These are phyloP conservation scores for Verticillium zaregamsianum DNA, from an alignment of 2,329 filamentous ascomycete genomes.

Conservation along the genomic window DNA sequence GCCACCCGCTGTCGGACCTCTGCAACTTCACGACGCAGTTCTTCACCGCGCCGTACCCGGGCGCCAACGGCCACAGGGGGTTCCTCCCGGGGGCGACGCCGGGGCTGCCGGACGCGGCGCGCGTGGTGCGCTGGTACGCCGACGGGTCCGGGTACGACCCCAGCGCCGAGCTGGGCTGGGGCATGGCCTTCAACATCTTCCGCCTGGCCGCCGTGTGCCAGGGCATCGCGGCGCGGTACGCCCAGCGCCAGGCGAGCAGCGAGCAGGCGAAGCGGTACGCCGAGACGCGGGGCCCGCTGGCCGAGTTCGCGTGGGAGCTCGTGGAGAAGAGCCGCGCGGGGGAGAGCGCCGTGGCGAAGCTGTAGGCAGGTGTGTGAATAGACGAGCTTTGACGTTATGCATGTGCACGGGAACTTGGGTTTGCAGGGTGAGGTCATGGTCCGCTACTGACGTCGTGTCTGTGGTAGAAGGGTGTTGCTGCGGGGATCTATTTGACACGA, in stretches of 20 bases:
- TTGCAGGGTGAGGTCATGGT: too few relatives aligned
- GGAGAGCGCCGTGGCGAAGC: slow-evolving; percentile 16
- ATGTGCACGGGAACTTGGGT: too few relatives aligned
- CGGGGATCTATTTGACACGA: too few relatives aligned
- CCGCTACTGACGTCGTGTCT: too few relatives aligned
- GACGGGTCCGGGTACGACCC: slow-evolving; percentile 66
- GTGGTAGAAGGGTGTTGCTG: too few relatives aligned
- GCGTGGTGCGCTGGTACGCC: slow-evolving; percentile 38
- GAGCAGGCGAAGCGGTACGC: slow-evolving; percentile 73
- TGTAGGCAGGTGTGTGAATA: slow-evolving; percentile 5
- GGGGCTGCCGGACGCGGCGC: slow-evolving; percentile 50
- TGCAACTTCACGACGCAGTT: slow-evolving; percentile 63
- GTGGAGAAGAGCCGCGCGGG: slow-evolving; percentile 42
- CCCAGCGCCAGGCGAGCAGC: slow-evolving; percentile 83
- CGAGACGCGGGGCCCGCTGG: slow-evolving; percentile 65
- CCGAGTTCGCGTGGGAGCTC: slow-evolving; percentile 72
- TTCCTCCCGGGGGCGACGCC: slow-evolving; percentile 62
- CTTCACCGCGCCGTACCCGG: slow-evolving; percentile 29
- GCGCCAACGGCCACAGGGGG: slow-evolving; percentile 28
- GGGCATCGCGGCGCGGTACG: slow-evolving; percentile 87
- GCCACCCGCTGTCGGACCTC: slow-evolving; percentile 90
- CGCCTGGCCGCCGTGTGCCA: slow-evolving; percentile 64
- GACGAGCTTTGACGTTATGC: neutral
- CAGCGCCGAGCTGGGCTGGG: slow-evolving; percentile 54
- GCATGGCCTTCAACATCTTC: slow-evolving; percentile 57